A percentile compares a stretch with the other conserved stretches of the same genome.
Evolutionary conservation across 352 stramenopile genomes (phyloP).

Genomic region (Phytophthora pseudosyringae): DNA sequence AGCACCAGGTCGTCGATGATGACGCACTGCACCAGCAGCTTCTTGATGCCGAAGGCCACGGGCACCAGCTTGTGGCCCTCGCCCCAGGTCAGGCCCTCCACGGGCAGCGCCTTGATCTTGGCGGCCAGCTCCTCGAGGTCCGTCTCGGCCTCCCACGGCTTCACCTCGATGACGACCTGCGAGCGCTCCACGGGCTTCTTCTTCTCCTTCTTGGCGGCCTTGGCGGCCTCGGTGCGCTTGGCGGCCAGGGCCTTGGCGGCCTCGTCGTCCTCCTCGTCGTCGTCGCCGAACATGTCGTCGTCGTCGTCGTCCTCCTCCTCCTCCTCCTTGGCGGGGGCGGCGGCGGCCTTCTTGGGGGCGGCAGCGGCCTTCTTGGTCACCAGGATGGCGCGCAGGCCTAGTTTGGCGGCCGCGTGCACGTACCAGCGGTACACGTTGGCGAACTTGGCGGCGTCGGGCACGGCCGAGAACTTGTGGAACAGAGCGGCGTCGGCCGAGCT

Average conservation of each 20-base stretch:
- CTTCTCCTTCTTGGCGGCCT: conserved; percentile 70
- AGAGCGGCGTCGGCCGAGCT: conserved; percentile 64
- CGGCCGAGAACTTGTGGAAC: conserved; percentile 54
- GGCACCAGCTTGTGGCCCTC: conserved; percentile 84
- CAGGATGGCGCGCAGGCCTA: conserved; percentile 55
- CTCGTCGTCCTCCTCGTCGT: conserved; percentile 68
- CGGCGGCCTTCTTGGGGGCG: conserved; percentile 39
- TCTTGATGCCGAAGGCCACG: conserved; percentile 89
- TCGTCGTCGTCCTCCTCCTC: conserved; percentile 69
- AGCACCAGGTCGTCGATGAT: conserved; percentile 84
- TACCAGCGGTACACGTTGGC: conserved; percentile 79
- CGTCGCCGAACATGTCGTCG: conserved; percentile 67
- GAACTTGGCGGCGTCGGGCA: conserved; percentile 57
- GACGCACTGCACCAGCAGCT: conserved; percentile 83
- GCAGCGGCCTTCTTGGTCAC: conserved; percentile 32
- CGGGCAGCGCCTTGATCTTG: conserved; percentile 79
- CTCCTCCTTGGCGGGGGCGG: conserved; percentile 25
- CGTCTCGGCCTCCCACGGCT: conserved; percentile 82
- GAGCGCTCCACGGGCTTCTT: conserved; percentile 67
- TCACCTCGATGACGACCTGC: conserved; percentile 70
- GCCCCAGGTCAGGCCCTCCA: conserved; percentile 83
- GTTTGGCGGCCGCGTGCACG: conserved; percentile 66
- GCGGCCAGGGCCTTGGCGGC: conserved; percentile 55
- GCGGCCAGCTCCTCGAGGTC: conserved; percentile 72
- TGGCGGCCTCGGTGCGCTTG: conserved; percentile 59